A percentile compares a stretch with the other conserved stretches of the same genome.
Conservation (phyloP, 352 stramenopile genomes). For the Pythium volutum region DNA sequence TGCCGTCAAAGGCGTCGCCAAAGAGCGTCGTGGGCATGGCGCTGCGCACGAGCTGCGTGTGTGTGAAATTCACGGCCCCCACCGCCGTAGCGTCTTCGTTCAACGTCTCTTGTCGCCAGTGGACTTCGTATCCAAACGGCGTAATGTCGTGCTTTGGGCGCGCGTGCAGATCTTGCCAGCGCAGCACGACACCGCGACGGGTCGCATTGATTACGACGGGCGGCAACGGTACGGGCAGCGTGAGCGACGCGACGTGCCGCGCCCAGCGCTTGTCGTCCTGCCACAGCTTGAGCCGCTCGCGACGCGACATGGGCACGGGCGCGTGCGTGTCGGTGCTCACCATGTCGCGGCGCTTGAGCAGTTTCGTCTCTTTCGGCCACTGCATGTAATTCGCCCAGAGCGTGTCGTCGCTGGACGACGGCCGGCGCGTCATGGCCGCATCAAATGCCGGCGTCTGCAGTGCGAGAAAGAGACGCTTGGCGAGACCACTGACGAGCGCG, state of each 20-base stretch:
- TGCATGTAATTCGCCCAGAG: slow-evolving; percentile 50
- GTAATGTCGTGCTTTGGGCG: slow-evolving; percentile 60
- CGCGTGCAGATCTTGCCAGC: slow-evolving; percentile 77
- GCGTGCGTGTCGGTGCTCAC: slow-evolving; percentile 9
- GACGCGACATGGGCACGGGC: slow-evolving; percentile 44
- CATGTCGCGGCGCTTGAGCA: slow-evolving; percentile 29
- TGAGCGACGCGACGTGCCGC: slow-evolving; percentile 55
- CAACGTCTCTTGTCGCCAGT: slow-evolving; percentile 34
- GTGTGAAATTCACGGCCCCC: slow-evolving; percentile 49
- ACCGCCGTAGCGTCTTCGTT: neutral
- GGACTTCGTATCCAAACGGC: slow-evolving; percentile 62
- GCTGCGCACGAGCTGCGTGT: slow-evolving; percentile 50
- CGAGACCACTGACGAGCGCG: slow-evolving; percentile 36
- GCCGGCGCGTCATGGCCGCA: slow-evolving; percentile 50
- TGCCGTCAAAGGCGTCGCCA: slow-evolving; percentile 75
- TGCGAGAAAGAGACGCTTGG: slow-evolving; percentile 36
- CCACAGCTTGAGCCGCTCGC: slow-evolving; percentile 76
- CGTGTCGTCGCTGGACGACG: slow-evolving; percentile 28
- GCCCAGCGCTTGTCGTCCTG: slow-evolving; percentile 78
- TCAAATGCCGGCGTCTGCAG: slow-evolving; percentile 57
- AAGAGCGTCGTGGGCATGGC: slow-evolving; percentile 62
- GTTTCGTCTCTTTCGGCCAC: slow-evolving; percentile 63
- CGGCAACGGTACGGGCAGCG: slow-evolving; percentile 59
- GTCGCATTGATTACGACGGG: slow-evolving; percentile 60
- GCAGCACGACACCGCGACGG: slow-evolving; percentile 44